These are phyloP conservation scores for Mucor piriformis DNA, from an alignment of 371 early-diverging fungal genomes.

Conservation along the genomic window DNA sequence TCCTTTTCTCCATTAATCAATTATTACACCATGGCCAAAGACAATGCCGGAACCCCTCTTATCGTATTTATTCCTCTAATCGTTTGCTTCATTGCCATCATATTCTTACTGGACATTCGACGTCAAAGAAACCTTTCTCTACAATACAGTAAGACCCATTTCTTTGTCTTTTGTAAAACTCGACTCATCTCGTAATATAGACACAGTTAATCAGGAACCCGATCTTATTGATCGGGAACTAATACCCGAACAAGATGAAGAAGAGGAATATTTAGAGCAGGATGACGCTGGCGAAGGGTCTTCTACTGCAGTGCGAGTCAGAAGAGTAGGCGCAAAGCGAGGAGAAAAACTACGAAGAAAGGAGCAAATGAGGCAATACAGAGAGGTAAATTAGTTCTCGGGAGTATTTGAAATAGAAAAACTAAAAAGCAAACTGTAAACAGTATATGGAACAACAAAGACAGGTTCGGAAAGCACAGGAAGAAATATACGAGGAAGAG, in stretches of 20 bases:
- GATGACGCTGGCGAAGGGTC: conserved; percentile 48
- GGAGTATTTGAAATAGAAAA: not conserved
- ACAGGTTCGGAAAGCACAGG: conserved; percentile 36
- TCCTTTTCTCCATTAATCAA: not conserved
- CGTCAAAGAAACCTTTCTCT: conserved; percentile 6
- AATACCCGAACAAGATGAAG: not conserved
- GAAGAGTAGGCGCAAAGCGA: conserved; percentile 57
- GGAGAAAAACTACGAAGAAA: conserved; percentile 56
- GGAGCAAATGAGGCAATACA: conserved; percentile 59
- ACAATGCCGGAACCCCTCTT: conserved; percentile 6
- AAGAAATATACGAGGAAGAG: conserved; percentile 37
- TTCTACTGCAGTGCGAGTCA: conserved; percentile 41
- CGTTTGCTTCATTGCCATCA: conserved; percentile 12
- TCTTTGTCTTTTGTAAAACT: not conserved
- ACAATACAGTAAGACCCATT: not conserved
- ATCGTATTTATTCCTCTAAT: conserved; percentile 28
- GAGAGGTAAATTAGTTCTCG: conserved; percentile 24
- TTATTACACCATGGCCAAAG: not conserved
- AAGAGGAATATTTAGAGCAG: conserved; percentile 17
- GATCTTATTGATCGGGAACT: conserved; percentile 1
- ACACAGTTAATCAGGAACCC: not conserved
- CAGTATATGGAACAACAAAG: conserved; percentile 45
- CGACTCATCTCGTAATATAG: not conserved
- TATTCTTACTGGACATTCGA: conserved; percentile 20
- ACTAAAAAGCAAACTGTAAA: not conserved